Conservation (phyloP, 768 basidiomycete species). For the Tricholoma bakamatsutake region DNA sequence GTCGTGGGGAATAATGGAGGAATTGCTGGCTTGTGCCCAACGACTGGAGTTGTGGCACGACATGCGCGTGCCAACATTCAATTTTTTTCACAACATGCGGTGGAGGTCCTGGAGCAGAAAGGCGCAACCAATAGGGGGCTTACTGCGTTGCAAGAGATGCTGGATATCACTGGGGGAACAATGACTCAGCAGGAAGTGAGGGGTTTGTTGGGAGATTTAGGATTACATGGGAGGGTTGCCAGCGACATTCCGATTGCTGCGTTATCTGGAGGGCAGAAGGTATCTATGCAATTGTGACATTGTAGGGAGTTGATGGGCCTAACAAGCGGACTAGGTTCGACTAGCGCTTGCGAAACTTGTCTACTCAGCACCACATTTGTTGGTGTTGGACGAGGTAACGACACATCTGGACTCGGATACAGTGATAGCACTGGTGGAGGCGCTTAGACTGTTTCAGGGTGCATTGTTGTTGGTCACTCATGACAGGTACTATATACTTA, state of each 20-base stretch:
- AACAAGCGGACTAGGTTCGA: conserved; percentile 36
- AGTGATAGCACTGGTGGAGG: conserved; percentile 47
- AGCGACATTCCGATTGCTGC: conserved; percentile 35
- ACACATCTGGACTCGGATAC: conserved; percentile 65
- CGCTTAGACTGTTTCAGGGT: conserved; percentile 46
- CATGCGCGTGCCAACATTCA: conserved; percentile 52
- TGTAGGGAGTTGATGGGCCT: background rate
- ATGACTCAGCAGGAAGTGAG: conserved; percentile 34
- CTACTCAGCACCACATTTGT: conserved; percentile 46
- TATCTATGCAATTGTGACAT: conserved; percentile 7
- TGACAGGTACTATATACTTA: no score
- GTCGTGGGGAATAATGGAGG: conserved; percentile 7
- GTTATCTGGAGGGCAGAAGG: conserved; percentile 55
- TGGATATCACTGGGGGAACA: conserved; percentile 13
- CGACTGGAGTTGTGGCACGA: conserved; percentile 39
- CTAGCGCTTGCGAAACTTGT: conserved; percentile 53
- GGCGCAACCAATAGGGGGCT: conserved; percentile 21
- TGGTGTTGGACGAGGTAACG: conserved; percentile 57
- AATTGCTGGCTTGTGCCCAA: conserved; percentile 26
- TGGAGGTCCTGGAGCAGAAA: conserved; percentile 38
- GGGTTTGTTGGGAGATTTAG: conserved; percentile 36
- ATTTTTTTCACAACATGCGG: conserved; percentile 58
- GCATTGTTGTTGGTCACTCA: conserved; percentile 62
- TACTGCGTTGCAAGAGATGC: conserved; percentile 16
- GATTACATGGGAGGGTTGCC: conserved; percentile 35